Evolutionary conservation across 176 grass and related monocot species (phyloP).

Genomic region (Raddia guianensis): DNA sequence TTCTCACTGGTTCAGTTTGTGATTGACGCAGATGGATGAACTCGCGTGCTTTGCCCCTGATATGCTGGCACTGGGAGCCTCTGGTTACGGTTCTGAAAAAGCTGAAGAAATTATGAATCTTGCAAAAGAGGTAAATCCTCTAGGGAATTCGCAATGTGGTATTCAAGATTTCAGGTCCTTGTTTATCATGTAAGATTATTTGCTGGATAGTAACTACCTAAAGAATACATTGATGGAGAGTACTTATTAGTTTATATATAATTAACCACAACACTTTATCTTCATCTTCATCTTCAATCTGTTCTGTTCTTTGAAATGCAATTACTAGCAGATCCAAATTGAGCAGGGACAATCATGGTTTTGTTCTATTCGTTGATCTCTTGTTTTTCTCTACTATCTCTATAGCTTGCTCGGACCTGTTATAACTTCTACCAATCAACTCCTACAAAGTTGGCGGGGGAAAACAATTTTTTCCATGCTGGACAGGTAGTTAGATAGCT

Average conservation of each 20-base stretch:
- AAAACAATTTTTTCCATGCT: conserved; percentile 80
- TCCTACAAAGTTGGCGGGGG: conserved; percentile 94
- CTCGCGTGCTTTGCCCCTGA: conserved; percentile 98
- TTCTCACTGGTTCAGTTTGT: conserved; percentile 45
- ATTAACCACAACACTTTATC: neutral
- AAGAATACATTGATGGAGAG: neutral
- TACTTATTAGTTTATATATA: neutral
- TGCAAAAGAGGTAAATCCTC: conserved; percentile 81
- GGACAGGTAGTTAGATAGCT: conserved; percentile 59
- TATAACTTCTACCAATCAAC: conserved; percentile 99
- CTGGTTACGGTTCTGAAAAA: conserved; percentile 90
- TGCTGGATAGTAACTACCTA: neutral
- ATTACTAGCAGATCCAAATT: conserved; percentile 5
- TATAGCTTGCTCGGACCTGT: conserved; percentile 90
- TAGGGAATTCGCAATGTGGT: conserved; percentile 7
- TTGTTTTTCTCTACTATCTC: neutral
- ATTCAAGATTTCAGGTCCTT: conserved; percentile 22
- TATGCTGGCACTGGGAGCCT: conserved; percentile 93
- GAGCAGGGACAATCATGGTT: conserved; percentile 11
- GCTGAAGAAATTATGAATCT: conserved; percentile 84
- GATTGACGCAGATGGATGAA: conserved; percentile 89
- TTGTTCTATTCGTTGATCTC: conserved; percentile 30
- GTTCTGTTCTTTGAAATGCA: neutral
- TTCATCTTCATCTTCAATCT: neutral
- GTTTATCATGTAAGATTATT: conserved; percentile 1